Percentiles rank a stretch among this genome's conserved stretches.
These are phyloP conservation scores for Talaromyces liani DNA, from an alignment of 495 filamentous ascomycete genomes.

Conservation along the genomic window DNA sequence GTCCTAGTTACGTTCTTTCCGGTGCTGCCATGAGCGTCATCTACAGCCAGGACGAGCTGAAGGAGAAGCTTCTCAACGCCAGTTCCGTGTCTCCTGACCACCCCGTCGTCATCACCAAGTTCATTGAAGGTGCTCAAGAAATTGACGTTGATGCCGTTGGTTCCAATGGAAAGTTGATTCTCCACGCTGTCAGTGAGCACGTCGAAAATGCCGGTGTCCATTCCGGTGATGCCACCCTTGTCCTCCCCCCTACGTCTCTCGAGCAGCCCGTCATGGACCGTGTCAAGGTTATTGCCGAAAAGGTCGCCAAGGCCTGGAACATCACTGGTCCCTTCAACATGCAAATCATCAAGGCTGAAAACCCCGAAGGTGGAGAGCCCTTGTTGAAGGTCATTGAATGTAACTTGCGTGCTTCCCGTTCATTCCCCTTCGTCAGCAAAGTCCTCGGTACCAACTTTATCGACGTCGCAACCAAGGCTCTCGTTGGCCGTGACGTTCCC, in stretches of 20 bases:
- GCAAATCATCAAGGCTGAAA: slow-evolving; percentile 93
- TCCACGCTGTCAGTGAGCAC: slow-evolving; percentile 94
- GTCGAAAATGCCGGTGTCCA: slow-evolving; percentile 96
- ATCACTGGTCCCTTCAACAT: slow-evolving; percentile 99
- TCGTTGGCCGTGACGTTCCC: slow-evolving; percentile 80
- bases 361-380: slow-evolving; percentile 56
- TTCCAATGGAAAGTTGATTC: slow-evolving; percentile 72
- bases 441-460: slow-evolving; percentile 97
- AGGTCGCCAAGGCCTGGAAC: slow-evolving; percentile 93
- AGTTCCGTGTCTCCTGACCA: slow-evolving; percentile 90
- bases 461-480: slow-evolving; percentile 88
- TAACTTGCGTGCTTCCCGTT: slow-evolving; percentile 94
- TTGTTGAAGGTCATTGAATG: slow-evolving; percentile 95
- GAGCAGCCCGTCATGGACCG: slow-evolving; percentile 69
- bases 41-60: slow-evolving; percentile 76
- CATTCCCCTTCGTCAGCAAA: slow-evolving; percentile 97
- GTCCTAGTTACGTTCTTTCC: slow-evolving; percentile 92
- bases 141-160: slow-evolving; percentile 97
- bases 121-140: slow-evolving; percentile 94
- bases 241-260: slow-evolving; percentile 75
- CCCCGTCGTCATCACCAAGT: slow-evolving; percentile 97
- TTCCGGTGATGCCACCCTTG: slow-evolving; percentile 90
- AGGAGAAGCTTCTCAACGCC: slow-evolving; percentile 82
- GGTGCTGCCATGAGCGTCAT: slow-evolving; percentile 98
- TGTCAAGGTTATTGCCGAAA: slow-evolving; percentile 88